phyloP scores from a whole-genome alignment of 768 basidiomycete genomes.

The Wakefieldia striispora region DNA sequence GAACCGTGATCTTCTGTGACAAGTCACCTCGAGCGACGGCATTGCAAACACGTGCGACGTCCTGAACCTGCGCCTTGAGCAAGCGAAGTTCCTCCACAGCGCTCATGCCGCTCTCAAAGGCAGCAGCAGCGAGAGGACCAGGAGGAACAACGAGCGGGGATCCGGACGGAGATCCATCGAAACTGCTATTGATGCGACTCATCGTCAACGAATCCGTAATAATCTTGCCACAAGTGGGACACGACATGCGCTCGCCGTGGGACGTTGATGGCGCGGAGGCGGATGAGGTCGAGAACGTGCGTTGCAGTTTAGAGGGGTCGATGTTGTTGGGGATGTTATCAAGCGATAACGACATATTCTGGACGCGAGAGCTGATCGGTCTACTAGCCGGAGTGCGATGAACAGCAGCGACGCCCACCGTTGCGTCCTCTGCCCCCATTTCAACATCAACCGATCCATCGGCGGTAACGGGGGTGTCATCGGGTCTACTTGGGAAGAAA shows the following conservation, averaged over 20 bases:
- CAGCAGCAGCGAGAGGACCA: conserved; percentile 55
- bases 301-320: conserved; percentile 34
- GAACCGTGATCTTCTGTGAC: conserved; percentile 76
- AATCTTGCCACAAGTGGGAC: conserved; percentile 55
- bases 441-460: conserved; percentile 26
- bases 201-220: conserved; percentile 46
- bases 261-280: conserved; percentile 47
- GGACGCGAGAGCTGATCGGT: conserved; percentile 30
- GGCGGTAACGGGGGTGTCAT: conserved; percentile 11
- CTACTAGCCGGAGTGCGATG: conserved; percentile 19
- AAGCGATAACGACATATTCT: conserved; percentile 51
- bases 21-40: conserved; percentile 76
- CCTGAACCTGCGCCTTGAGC: conserved; percentile 81
- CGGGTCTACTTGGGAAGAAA: conserved; percentile 27
- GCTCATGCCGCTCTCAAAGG: conserved; percentile 59
- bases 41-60: conserved; percentile 78
- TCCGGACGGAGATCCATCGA: conserved; percentile 28
- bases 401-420: conserved; percentile 26
- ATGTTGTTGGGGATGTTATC: conserved; percentile 44
- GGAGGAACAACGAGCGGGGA: conserved; percentile 49
- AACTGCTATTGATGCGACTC: conserved; percentile 23
- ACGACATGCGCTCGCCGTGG: conserved; percentile 39
- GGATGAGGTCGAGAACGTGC: conserved; percentile 32
- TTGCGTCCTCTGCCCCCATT: conserved; percentile 26
- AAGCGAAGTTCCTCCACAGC: conserved; percentile 76